Evolutionary conservation across 2,329 filamentous ascomycete genomes (phyloP).

Genomic region (Neurospora sp.): DNA sequence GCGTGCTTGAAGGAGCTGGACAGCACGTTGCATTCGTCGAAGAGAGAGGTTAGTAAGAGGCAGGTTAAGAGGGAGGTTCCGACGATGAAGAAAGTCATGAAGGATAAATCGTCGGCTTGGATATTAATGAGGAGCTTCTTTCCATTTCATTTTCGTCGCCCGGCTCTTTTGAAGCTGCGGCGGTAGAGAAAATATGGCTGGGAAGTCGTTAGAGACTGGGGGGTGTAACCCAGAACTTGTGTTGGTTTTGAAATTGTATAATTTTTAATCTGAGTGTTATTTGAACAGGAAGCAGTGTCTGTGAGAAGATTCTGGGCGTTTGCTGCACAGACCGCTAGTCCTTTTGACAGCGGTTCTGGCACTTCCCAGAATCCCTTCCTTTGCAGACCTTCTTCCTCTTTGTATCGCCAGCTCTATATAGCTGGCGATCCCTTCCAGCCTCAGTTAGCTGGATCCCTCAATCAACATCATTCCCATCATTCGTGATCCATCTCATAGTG

Average conservation of each 20-base stretch:
- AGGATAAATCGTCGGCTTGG: neutral
- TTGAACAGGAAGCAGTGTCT: no score
- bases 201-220: neutral
- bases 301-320: no score
- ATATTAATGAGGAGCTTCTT: neutral
- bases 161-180: neutral
- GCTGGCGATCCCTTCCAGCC: no score
- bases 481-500: no score
- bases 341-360: no score
- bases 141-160: neutral
- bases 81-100: neutral
- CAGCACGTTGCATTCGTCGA: neutral
- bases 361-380: no score
- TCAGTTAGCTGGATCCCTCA: no score
- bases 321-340: no score
- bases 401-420: no score
- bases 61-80: neutral
- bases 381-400: no score
- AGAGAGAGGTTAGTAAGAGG: neutral
- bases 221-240: neutral
- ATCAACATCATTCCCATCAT: no score
- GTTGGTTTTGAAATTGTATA: neutral
- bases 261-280: no score
- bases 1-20: neutral
- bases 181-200: neutral